Base-by-base conservation (phyloP, 108 stramenopile species). In the Asterionellopsis glacialis region DNA sequence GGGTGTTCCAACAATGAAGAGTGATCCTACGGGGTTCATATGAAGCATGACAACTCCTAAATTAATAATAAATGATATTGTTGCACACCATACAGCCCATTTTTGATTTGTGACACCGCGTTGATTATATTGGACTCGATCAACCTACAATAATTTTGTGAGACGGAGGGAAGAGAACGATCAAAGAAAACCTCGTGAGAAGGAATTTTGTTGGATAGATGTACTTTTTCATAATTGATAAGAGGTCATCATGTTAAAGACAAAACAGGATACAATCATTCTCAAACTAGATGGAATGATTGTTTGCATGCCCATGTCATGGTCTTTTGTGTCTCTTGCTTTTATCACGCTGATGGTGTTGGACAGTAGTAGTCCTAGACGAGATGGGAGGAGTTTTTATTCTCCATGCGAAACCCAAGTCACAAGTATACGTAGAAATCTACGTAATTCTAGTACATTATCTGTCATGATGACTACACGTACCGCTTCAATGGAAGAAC, bases 401-500 rank as follows among this genome's bases (percentile, higher is more conserved):
- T n/a, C n/a, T n/a, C n/a, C n/a, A n/a, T n/a, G n/a, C n/a, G n/a
- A n/a, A n/a, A 13, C 43, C 43, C 43, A 16, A 48, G 47, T 48
- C 16, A 16, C 16, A 48, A 21, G 5, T 48, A 2, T 48, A 48
- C 47, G 47, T 33, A 48, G 47, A 48, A 16, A 19, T 7, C 19
- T 19, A 48, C 47, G 47, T 48, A 21, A 48, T 5, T 19, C 16
- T 9, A 21, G 19, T 21, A 48, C 5, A 21, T 16, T 16, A 9
- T 48, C 9, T 19, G 16, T 1, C 16, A 19, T 9, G 47, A 48
- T 16, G 19, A 48, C 47, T 23, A 23, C 39, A 70, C 74, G 51
- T 49, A 76, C 75, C 42, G 77, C 66, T 50, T 72, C 71, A 28
- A 79, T 60, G 22, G 63, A 44, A 11, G 71, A 67, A 4, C 77